Evolutionary conservation across 257 asterid species (phyloP), one percentile per base, ranked within the genome.

Genomic region (Anisodus tanguticus): DNA sequence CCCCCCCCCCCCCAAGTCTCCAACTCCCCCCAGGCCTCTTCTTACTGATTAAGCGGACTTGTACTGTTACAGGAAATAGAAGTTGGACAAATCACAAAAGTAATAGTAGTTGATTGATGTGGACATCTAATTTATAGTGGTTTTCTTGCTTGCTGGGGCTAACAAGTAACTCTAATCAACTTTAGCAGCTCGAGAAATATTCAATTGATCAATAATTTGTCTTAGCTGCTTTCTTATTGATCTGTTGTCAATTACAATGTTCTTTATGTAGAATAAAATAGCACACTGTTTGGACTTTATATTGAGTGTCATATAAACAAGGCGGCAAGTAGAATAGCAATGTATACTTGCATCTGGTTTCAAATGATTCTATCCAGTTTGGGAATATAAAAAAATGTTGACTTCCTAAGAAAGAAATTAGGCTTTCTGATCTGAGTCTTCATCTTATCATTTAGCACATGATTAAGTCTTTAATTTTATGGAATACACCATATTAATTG

Each of bases 131-230:
- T 3, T 2, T 31, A 31, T 31, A 31, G 9, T 47, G 22, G 22
- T 13, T 41, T 80, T 2, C 5, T 86, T 86, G 86, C 79, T 84
- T 88, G 86, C 64, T 80, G 84, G 86, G 59, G 64, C 43, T 57
- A 74, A 74, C 83, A 86, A 78, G 86, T 53, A 58, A 79, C 31
- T 53, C 26, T 10, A 53, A 31, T 55, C 54, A 69, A 81, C 84
- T 81, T 86, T 86, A 86, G 87, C 83, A 43, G 87, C 88, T 86
- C 88, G 85, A 86, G 86, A 63, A 86, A 86, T 22, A 74, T 49
- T 19, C 17, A 49, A 74, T 19, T 45, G 8, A 49, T 79, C 64
- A 64, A 53, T 22, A 47, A 19, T 81, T 85, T 86, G 89, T 88
- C 93, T 89, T 59, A 11, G 59, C 39, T 72, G 43, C 57, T 68